These are phyloP conservation scores for Penicillium fuscoglaucum DNA, from an alignment of 2,329 filamentous ascomycete genomes.

Conservation along the genomic window DNA sequence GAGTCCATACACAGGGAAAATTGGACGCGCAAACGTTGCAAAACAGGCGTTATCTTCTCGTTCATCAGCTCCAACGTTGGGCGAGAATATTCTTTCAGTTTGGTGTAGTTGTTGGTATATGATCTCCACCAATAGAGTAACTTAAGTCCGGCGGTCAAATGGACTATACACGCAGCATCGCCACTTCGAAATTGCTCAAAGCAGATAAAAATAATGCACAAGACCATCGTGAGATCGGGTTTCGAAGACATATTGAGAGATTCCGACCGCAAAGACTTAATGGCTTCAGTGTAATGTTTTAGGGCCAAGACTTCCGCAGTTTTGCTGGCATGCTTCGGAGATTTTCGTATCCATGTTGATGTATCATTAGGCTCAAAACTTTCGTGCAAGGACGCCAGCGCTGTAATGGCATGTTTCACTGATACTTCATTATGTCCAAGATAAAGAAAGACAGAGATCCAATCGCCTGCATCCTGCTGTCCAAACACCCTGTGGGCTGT, in stretches of 20 bases:
- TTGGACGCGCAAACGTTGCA: conserved; percentile 9
- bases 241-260: neutral
- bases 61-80: conserved; percentile 6
- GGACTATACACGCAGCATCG: conserved; percentile 7
- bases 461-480: conserved; percentile 1
- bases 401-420: conserved; percentile 8
- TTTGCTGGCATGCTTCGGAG: too few species aligned
- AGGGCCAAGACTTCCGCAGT: neutral
- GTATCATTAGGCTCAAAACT: neutral
- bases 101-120: neutral
- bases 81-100: conserved; percentile 2
- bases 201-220: conserved; percentile 10
- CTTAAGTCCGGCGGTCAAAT: conserved; percentile 1
- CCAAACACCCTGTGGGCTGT: conserved; percentile 5
- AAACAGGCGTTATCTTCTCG: conserved; percentile 3
- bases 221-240: neutral
- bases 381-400: conserved; percentile 7
- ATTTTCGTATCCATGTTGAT: neutral
- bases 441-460: conserved; percentile 3
- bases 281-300: conserved; percentile 7
- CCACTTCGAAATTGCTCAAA: conserved; percentile 12
- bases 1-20: conserved; percentile 14
- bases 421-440: conserved; percentile 4
- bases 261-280: neutral
- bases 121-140: conserved; percentile 10